Evolutionary conservation across 805 yeast genomes (phyloP).

Genomic region (Candida railenensis): DNA sequence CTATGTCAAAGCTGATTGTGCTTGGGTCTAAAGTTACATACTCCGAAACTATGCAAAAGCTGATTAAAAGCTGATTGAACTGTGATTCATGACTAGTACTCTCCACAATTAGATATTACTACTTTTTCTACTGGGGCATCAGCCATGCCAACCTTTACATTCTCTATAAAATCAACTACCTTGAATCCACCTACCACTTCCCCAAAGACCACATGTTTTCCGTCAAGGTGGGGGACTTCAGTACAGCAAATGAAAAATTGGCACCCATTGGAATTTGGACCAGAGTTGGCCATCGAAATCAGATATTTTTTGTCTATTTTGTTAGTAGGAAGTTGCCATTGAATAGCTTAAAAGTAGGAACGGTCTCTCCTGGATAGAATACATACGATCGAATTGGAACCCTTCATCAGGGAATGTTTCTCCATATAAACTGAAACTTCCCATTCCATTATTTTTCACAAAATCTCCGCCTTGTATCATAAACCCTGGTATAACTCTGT

Average conservation of each 20-base stretch:
- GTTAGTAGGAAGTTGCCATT: neutral
- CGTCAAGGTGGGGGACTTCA: conserved; percentile 37
- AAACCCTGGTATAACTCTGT: conserved; percentile 33
- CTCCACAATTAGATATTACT: conserved; percentile 39
- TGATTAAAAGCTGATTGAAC: too few relatives aligned
- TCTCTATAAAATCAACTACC: conserved; percentile 25
- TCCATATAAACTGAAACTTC: conserved; percentile 73
- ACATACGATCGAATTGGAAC: conserved; percentile 51
- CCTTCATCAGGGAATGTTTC: conserved; percentile 54
- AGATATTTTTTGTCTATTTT: conserved; percentile 57
- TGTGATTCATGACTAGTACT: conserved; percentile 13
- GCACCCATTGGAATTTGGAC: conserved; percentile 47
- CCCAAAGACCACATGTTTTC: conserved; percentile 52
- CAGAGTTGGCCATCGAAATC: conserved; percentile 82
- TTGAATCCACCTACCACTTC: conserved; percentile 43
- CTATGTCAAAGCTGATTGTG: too few relatives aligned
- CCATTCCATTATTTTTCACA: conserved; percentile 64
- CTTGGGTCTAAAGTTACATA: too few relatives aligned
- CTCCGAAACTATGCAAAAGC: too few relatives aligned
- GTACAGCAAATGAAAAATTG: conserved; percentile 42
- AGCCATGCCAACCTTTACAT: conserved; percentile 7
- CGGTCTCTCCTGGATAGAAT: neutral
- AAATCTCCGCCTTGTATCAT: conserved; percentile 43
- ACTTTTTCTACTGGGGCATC: conserved; percentile 33
- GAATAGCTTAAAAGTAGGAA: neutral